Conservation (phyloP, 2,329 filamentous ascomycete genomes). For the Aspergillus felis region DNA sequence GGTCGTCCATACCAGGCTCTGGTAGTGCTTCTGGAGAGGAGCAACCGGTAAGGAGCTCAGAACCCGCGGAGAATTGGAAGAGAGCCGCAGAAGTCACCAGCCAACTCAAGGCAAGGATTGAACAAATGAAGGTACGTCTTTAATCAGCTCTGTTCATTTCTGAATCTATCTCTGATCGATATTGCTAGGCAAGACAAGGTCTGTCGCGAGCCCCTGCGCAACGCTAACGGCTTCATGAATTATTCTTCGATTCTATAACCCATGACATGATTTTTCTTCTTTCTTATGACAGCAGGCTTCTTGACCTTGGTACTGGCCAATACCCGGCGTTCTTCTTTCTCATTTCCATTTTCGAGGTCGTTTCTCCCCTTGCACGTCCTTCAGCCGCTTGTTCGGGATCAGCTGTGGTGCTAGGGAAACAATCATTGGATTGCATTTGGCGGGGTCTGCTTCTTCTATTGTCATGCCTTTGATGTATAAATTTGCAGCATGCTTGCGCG, state of each 20-base stretch:
- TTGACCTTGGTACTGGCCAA: background rate
- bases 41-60: conserved; percentile 33
- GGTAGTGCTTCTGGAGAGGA: conserved; percentile 35
- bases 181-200: conserved; percentile 42
- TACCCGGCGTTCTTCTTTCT: conserved; percentile 5
- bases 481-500: background rate
- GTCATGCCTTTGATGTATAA: background rate
- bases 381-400: background rate
- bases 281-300: background rate
- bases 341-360: background rate
- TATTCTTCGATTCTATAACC: conserved; percentile 4
- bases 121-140: conserved; percentile 79
- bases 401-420: conserved; percentile 3
- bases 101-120: conserved; percentile 93
- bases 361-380: background rate
- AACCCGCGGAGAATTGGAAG: conserved; percentile 89
- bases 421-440: conserved; percentile 13
- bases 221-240: conserved; percentile 33
- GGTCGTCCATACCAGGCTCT: conserved; percentile 32
- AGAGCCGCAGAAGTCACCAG: conserved; percentile 95
- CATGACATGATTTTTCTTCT: conserved; percentile 11
- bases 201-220: conserved; percentile 36
- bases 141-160: background rate
- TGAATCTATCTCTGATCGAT: background rate
- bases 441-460: conserved; percentile 6